Percentiles rank a stretch among this genome's conserved stretches.
These are phyloP conservation scores for Aurifilum marmelostoma DNA, from an alignment of 2,329 filamentous ascomycete species.

Conservation along the genomic window DNA sequence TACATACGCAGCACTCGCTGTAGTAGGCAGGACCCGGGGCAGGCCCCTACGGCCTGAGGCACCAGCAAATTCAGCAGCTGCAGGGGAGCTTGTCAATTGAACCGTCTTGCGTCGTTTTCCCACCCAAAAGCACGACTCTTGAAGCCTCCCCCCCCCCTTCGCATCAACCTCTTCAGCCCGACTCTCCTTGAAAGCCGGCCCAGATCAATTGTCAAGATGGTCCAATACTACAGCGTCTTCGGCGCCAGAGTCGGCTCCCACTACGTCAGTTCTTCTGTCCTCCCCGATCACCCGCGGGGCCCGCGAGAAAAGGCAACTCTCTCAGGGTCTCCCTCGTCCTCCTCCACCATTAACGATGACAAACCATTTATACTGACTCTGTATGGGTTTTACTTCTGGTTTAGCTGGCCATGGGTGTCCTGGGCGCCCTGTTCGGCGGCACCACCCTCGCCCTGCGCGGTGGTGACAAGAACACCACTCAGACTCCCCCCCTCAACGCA, in stretches of 20 bases:
- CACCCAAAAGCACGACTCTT: conserved; percentile 33
- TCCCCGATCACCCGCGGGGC: conserved; percentile 4
- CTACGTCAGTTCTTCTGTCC: conserved; percentile 52
- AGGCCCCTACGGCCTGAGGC: conserved; percentile 26
- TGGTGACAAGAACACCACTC: conserved; percentile 47
- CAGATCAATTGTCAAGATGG: conserved; percentile 47
- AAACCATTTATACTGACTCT: conserved; percentile 32
- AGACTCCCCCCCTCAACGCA: conserved; percentile 63
- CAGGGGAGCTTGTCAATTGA: conserved; percentile 26
- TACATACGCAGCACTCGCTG: too few species aligned
- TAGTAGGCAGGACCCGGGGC: not conserved
- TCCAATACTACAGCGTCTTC: conserved; percentile 57
- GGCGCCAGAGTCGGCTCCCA: conserved; percentile 65
- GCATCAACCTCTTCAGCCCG: conserved; percentile 36
- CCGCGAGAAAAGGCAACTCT: conserved; percentile 1
- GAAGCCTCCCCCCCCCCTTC: conserved; percentile 28
- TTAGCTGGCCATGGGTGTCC: conserved; percentile 62
- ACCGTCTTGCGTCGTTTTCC: conserved; percentile 28
- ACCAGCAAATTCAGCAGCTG: conserved; percentile 30
- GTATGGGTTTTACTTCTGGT: not conserved
- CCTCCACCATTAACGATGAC: conserved; percentile 5
- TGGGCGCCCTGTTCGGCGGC: conserved; percentile 55
- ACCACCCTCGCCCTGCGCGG: conserved; percentile 49
- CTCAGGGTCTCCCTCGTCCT: not conserved
- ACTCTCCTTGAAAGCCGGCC: conserved; percentile 33